Evolutionary conservation across 1,139 yeast genomes (phyloP).

Genomic region (Chernovozyma sophiae-reginae): DNA sequence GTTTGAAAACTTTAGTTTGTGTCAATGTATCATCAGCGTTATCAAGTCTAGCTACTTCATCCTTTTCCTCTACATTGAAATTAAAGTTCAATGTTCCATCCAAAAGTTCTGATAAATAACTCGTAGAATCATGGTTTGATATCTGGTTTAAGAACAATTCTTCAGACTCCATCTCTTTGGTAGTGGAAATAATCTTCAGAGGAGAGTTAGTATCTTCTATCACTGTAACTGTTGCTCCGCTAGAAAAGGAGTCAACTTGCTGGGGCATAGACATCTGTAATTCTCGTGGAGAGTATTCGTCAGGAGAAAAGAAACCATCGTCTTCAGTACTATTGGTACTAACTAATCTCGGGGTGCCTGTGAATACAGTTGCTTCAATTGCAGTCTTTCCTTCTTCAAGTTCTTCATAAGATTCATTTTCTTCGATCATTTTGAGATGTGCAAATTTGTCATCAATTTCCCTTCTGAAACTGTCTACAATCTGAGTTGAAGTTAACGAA

Average conservation of each 20-base stretch:
- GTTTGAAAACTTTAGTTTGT: neutral
- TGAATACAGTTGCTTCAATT: neutral
- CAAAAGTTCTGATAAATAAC: constrained; percentile 31
- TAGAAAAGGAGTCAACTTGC: constrained; percentile 13
- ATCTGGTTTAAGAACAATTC: neutral
- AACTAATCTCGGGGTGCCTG: neutral
- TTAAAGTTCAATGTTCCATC: constrained; percentile 24
- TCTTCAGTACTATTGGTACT: constrained; percentile 24
- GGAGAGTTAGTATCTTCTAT: neutral
- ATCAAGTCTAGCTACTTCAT: neutral
- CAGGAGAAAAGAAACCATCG: constrained; percentile 31
- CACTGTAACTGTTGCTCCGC: constrained; percentile 31
- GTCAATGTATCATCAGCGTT: neutral
- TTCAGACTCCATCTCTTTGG: neutral
- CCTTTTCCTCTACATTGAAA: constrained; percentile 3
- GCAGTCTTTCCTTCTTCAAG: neutral
- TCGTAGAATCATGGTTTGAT: constrained; percentile 24
- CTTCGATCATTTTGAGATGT: constrained; percentile 4
- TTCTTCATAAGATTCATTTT: constrained; percentile 10
- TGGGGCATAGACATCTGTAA: neutral
- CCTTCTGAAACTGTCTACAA: constrained; percentile 27
- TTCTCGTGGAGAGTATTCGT: constrained; percentile 14
- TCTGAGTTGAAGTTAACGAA: constrained; percentile 29
- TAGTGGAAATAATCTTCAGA: neutral
- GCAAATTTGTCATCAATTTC: constrained; percentile 22